Percentiles rank a stretch among this genome's conserved stretches.
These are phyloP conservation scores for Trifolium repens DNA, from an alignment of 306 rosid genomes.

Conservation along the genomic window DNA sequence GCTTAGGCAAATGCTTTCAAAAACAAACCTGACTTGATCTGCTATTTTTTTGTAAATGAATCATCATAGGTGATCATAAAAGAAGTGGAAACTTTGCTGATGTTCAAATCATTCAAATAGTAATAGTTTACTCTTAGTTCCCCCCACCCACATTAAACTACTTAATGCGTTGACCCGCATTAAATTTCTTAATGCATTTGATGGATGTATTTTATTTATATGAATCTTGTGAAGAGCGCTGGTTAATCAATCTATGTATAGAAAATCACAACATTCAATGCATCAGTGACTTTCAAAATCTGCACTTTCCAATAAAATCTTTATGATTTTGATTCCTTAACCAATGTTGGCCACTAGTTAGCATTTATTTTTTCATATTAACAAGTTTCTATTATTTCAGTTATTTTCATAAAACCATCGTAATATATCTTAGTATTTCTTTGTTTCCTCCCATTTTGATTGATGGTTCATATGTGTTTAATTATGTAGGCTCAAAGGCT, in stretches of 20 bases:
- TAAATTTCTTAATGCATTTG: constrained; percentile 6
- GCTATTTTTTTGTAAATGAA: constrained; percentile 31
- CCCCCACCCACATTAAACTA: no score
- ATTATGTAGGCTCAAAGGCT: constrained; percentile 79
- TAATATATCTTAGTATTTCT: constrained; percentile 29
- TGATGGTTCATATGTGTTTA: constrained; percentile 31
- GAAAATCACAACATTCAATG: constrained; percentile 10
- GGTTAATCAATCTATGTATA: not conserved
- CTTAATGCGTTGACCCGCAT: not conserved
- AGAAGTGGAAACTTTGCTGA: constrained; percentile 28
- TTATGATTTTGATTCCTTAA: constrained; percentile 3
- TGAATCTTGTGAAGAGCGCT: not conserved
- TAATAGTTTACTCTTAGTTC: not conserved
- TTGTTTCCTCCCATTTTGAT: constrained; percentile 2
- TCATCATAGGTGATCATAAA: constrained; percentile 15
- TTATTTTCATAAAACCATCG: constrained; percentile 5
- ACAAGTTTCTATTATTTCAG: constrained; percentile 29
- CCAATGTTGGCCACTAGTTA: not conserved
- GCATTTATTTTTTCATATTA: not conserved
- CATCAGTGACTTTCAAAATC: not conserved
- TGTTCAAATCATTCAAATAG: constrained; percentile 10
- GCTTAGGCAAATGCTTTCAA: constrained; percentile 23
- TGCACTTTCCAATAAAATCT: not conserved
- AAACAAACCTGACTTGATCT: constrained; percentile 29
- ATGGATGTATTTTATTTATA: constrained; percentile 3